Conservation (phyloP, 306 rosid genomes). For the Mimosa bimucronata region DNA sequence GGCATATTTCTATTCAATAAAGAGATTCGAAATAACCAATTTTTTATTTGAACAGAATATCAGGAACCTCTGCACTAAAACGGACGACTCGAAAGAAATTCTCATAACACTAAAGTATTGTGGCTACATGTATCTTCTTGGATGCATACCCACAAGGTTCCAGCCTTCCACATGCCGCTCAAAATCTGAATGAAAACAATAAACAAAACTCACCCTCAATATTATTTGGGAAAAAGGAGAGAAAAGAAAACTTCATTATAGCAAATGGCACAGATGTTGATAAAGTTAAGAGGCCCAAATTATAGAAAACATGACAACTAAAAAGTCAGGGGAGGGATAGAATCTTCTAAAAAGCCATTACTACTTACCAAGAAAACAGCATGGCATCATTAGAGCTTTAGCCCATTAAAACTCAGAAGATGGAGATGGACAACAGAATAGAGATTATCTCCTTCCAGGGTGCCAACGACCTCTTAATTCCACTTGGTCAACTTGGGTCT, state of each 20-base stretch:
- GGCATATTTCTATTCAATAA: conserved; percentile 8
- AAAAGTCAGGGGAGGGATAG: background rate
- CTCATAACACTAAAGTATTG: background rate
- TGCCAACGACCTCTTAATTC: background rate
- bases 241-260: background rate
- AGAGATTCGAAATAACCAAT: background rate
- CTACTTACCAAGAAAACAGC: background rate
- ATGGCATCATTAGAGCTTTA: background rate
- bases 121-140: background rate
- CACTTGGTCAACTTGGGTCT: background rate
- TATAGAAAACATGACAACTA: background rate
- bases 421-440: background rate
- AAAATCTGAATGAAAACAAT: background rate
- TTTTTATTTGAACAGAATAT: background rate
- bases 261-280: background rate
- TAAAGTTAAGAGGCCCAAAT: background rate
- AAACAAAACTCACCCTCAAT: background rate
- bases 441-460: background rate
- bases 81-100: background rate
- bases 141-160: background rate
- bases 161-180: background rate
- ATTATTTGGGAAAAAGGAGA: background rate
- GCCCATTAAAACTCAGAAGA: background rate
- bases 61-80: background rate
- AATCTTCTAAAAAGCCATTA: background rate